These are phyloP conservation scores for Lachancea cidri DNA, from an alignment of 805 yeast genomes.

Conservation along the genomic window DNA sequence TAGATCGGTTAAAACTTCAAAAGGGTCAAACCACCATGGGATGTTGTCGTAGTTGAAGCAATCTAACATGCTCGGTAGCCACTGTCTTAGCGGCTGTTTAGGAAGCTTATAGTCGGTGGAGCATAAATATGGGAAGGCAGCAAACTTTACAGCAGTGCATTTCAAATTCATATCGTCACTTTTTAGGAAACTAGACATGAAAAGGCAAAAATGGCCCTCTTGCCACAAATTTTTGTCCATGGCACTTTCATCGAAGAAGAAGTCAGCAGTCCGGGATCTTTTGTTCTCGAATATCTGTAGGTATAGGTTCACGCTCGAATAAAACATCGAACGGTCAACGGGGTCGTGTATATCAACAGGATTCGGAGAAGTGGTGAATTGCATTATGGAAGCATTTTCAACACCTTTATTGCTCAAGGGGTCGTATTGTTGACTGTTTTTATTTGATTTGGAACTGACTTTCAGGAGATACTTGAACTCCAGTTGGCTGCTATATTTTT, in stretches of 20 bases:
- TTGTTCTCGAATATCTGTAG: constrained; percentile 1
- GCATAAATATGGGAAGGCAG: constrained; percentile 16
- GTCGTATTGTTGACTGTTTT: constrained; percentile 10
- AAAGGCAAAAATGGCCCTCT: constrained; percentile 14
- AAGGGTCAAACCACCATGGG: constrained; percentile 33
- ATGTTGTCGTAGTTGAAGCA: constrained; percentile 20
- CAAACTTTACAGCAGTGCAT: constrained; percentile 20
- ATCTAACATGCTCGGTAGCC: constrained; percentile 25
- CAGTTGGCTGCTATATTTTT: constrained; percentile 15
- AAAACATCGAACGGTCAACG: constrained; percentile 15
- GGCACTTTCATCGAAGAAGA: not conserved
- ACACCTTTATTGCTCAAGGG: constrained; percentile 17
- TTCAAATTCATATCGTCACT: constrained; percentile 18
- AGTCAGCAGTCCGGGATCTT: not conserved
- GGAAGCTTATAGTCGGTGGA: constrained; percentile 12
- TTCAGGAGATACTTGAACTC: constrained; percentile 20
- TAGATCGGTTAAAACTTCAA: constrained; percentile 19
- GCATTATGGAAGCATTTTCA: constrained; percentile 2
- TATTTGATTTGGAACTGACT: constrained; percentile 3
- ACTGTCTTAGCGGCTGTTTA: constrained; percentile 14
- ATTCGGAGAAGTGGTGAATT: constrained; percentile 18
- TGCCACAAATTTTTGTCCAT: constrained; percentile 11
- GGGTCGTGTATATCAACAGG: constrained; percentile 19
- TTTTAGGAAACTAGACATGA: constrained; percentile 22
- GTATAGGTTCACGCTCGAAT: constrained; percentile 17